Evolutionary conservation across 73 alveolate genomes (phyloP), one percentile per base, ranked within the genome.

Genomic region (Paramecium biaurelia): DNA sequence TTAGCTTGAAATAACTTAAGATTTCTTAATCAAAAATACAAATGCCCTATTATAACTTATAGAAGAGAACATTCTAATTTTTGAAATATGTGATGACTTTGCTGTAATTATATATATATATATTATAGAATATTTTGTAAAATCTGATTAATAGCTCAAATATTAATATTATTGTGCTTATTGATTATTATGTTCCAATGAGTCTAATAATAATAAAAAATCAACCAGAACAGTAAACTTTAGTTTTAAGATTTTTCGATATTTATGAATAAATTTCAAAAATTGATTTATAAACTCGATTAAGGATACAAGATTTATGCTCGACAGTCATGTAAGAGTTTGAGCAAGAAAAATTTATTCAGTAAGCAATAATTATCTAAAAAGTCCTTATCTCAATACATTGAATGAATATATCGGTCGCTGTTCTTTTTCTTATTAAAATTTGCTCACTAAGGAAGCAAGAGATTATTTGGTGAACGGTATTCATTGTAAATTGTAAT

Each of bases 391-490:
- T 63, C 45, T 63, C 20, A 63, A 63, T 24, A 63, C 84, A 4
- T 63, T 63, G 45, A 63, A 63, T 63, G 84, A 63, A 24, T 63
- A 63, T 63, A 63, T 63, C 0, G 84, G 84, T 30, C 84, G 84
- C 2, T 32, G 45, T 12, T 63, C 84, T 0, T 30, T 63, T 63
- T 63, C 84, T 32, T 63, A 63, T 63, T 10, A 63, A 26, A 63
- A 63, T 24, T 63, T 63, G 26, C 21, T 63, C 26, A 26, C 84
- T 1, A 63, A 63, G 6, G 84, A 63, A 63, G 84, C 84, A 30
- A 63, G 84, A 63, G 84, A 63, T 63, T 63, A 63, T 63, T 63
- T 63, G 26, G 84, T 63, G 1, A 63, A 63, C 4, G 84, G 84
- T 14, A 63, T 63, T 12, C 24, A 63, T 63, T 63, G 84, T 32